Evolutionary conservation across 768 basidiomycete species (phyloP), one percentile per base, ranked within the genome.

Genomic region (Cubamyces lactineus): DNA sequence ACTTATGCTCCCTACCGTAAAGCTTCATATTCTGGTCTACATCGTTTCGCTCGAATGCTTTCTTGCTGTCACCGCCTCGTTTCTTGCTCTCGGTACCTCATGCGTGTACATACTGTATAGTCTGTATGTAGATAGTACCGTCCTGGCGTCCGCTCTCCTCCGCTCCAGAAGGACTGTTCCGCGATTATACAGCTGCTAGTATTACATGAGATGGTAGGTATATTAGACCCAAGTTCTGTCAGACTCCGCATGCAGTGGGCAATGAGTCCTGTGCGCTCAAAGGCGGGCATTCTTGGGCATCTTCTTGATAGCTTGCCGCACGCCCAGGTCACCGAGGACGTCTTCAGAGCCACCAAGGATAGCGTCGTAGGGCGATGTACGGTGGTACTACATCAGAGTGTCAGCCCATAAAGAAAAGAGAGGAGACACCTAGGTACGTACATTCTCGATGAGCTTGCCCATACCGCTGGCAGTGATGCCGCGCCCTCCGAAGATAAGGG

Each of bases 401-500:
- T 60, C 2, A 58, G 54, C 5, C 6, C 24, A 8, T 5, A 21
- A 12, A n/a, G 11, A 0, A 2, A 4, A 13, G 6, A 46, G 53
- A 5, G 16, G 17, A 2, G 1, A 7, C 16, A 11, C 12, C 11
- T 1, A 34, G 15, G 17, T 21, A 77, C 86, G 51, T 69, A 91
- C 91, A 64, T 90, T 92, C 74, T 94, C 93, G 60, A 94, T 82
- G 46, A 87, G 74, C 74, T 84, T 88, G 62, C 94, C 94, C 91
- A 94, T 92, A 8, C 94, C 94, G 5, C 91, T 87, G 46, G 82
- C 79, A 0, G 96, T 97, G 66, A 98, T 79, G 24, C 88, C 92
- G 19, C 96, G 84, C 17, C 96, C 96, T 54, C 94, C 95, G 60
- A 96, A 96, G 39, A 96, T 83, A 74, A 91, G 88, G 1, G 88